phyloP scores from a whole-genome alignment of 495 filamentous ascomycete species.

The Recurvomyces mirabilis region DNA sequence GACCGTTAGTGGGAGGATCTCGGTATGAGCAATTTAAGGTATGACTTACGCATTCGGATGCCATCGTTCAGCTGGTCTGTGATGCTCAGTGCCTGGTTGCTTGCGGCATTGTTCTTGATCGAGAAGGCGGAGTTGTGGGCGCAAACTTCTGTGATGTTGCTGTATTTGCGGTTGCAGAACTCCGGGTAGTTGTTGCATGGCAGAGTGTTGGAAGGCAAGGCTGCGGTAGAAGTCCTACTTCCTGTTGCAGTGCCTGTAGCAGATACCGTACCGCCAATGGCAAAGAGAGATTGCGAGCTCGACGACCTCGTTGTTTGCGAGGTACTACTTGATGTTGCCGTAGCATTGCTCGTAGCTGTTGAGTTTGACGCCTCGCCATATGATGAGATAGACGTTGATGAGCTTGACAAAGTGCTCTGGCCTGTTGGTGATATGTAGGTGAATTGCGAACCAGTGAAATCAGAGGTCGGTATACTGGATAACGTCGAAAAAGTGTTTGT shows the following conservation, averaged over 20 bases:
- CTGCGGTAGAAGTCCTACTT: constrained; percentile 7
- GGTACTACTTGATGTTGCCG: constrained; percentile 1
- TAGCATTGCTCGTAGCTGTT: neutral
- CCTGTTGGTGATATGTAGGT: constrained; percentile 8
- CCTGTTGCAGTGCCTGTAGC: neutral
- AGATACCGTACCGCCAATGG: constrained; percentile 1
- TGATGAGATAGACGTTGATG: neutral
- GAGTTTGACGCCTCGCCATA: too few relatives aligned
- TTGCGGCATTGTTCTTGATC: constrained; percentile 51
- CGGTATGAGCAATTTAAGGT: too few relatives aligned
- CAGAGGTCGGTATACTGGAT: constrained; percentile 5
- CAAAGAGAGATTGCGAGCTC: neutral
- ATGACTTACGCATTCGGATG: constrained; percentile 66
- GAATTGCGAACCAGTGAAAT: constrained; percentile 16
- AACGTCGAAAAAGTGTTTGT: constrained; percentile 12
- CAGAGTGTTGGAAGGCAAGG: constrained; percentile 27
- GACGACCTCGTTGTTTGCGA: constrained; percentile 1
- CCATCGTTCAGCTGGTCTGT: constrained; percentile 73
- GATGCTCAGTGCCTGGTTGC: constrained; percentile 66
- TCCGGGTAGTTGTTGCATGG: constrained; percentile 82
- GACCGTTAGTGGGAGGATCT: constrained; percentile 12
- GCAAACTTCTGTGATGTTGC: constrained; percentile 79
- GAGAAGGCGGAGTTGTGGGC: constrained; percentile 85
- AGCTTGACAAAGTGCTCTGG: constrained; percentile 2
- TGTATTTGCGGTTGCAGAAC: constrained; percentile 69